Percentiles rank a stretch among this genome's conserved stretches.
Evolutionary conservation across 495 filamentous ascomycete species (phyloP).

Genomic region (Aspergillus affinis): DNA sequence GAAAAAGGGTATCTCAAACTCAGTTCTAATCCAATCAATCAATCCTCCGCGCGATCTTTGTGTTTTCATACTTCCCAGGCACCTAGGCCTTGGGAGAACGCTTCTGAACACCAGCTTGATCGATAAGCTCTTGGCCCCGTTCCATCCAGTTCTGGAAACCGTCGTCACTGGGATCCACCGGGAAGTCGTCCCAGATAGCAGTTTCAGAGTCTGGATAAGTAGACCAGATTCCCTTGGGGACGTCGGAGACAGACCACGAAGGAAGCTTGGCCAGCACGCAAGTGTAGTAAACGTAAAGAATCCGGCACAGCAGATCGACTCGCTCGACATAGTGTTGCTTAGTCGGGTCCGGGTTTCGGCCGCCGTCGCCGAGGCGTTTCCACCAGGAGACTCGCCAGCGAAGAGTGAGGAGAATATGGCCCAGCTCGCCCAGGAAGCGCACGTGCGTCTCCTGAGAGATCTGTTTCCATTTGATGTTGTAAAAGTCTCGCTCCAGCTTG

Average conservation of each 20-base stretch:
- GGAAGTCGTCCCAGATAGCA: constrained; percentile 47
- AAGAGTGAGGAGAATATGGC: constrained; percentile 46
- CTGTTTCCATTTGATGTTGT: constrained; percentile 53
- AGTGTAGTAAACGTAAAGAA: constrained; percentile 53
- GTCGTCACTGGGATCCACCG: constrained; percentile 39
- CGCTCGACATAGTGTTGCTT: constrained; percentile 49
- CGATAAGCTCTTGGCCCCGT: constrained; percentile 42
- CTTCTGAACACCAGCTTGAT: constrained; percentile 42
- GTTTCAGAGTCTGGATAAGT: constrained; percentile 47
- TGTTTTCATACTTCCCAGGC: neutral
- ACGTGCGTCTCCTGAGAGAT: constrained; percentile 46
- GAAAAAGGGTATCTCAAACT: constrained; percentile 6
- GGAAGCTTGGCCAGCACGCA: constrained; percentile 49
- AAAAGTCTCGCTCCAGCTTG: constrained; percentile 49
- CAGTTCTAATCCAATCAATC: constrained; percentile 2
- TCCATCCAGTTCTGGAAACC: constrained; percentile 47
- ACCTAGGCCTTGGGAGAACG: constrained; percentile 29
- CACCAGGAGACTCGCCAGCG: constrained; percentile 54
- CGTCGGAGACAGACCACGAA: constrained; percentile 40
- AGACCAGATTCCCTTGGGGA: constrained; percentile 45
- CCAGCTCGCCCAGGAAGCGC: constrained; percentile 45
- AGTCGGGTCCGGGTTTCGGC: constrained; percentile 40
- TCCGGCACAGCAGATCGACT: constrained; percentile 47
- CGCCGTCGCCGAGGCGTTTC: constrained; percentile 47
- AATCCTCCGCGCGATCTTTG: neutral